Percentiles rank a stretch among this genome's conserved stretches.
Conservation (phyloP, 1,139 yeast species). For the Candida mesenterica region DNA sequence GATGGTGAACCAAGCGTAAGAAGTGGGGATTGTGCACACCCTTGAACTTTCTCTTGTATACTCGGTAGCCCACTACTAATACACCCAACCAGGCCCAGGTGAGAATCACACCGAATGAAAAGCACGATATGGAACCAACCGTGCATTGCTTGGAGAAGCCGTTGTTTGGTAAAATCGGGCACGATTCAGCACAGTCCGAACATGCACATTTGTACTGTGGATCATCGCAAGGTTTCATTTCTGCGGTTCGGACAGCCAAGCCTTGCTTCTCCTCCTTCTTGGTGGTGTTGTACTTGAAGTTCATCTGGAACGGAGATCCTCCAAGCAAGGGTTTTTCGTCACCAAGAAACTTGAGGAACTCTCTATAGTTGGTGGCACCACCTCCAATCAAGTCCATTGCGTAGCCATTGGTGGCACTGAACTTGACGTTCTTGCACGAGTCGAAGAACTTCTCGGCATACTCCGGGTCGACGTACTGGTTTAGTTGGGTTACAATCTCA, state of each 20-base stretch:
- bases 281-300: conserved; percentile 51
- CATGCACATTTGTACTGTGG: conserved; percentile 79
- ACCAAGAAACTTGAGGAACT: conserved; percentile 83
- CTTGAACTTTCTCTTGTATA: conserved; percentile 24
- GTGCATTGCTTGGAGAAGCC: conserved; percentile 40
- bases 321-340: conserved; percentile 92
- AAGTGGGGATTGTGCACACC: background rate
- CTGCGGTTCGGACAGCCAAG: conserved; percentile 26
- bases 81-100: conserved; percentile 43
- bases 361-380: conserved; percentile 73
- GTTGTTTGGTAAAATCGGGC: conserved; percentile 61
- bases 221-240: conserved; percentile 59
- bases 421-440: conserved; percentile 86
- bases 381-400: conserved; percentile 98
- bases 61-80: conserved; percentile 39
- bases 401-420: conserved; percentile 90
- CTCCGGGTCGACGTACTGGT: conserved; percentile 56
- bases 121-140: conserved; percentile 68
- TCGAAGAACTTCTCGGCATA: conserved; percentile 70
- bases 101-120: conserved; percentile 60
- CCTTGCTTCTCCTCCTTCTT: conserved; percentile 14
- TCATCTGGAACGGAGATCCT: conserved; percentile 94
- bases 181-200: conserved; percentile 78
- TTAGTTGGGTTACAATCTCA: conserved; percentile 68
- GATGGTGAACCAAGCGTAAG: background rate